Percentiles rank a stretch among this genome's conserved stretches.
Evolutionary conservation across 2,329 filamentous ascomycete species (phyloP).

Genomic region (Penicillium sp.): DNA sequence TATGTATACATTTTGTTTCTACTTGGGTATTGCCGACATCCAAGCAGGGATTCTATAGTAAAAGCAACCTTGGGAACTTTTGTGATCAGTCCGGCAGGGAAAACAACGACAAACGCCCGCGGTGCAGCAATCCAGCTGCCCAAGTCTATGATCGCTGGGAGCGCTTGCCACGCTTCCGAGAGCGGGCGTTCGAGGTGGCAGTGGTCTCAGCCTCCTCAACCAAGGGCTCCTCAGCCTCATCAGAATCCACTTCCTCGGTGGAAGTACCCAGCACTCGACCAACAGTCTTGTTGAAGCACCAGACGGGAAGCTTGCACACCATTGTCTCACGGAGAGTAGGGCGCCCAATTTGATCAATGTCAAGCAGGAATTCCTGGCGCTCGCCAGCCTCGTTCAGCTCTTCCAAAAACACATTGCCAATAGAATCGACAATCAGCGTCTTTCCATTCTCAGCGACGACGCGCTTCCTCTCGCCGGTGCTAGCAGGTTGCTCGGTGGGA

Average conservation of each 20-base stretch:
- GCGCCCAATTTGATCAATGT: constrained; percentile 76
- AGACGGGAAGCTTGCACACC: constrained; percentile 73
- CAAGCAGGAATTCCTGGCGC: constrained; percentile 77
- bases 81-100: not conserved
- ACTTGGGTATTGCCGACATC: not conserved
- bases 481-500: constrained; percentile 50
- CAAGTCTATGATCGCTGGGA: constrained; percentile 26
- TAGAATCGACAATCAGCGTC: constrained; percentile 84
- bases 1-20: constrained; percentile 10
- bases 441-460: constrained; percentile 95
- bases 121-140: not conserved
- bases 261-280: constrained; percentile 27
- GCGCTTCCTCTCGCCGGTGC: constrained; percentile 75
- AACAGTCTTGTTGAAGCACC: constrained; percentile 57
- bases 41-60: constrained; percentile 2
- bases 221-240: constrained; percentile 17
- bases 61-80: not conserved
- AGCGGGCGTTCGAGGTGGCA: constrained; percentile 19
- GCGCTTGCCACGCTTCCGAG: constrained; percentile 28
- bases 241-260: constrained; percentile 14
- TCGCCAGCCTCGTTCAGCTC: constrained; percentile 85
- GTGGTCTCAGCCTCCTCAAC: constrained; percentile 26
- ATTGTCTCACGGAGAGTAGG: constrained; percentile 81
- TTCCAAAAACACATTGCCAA: constrained; percentile 93
- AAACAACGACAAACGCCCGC: not conserved